A percentile compares a stretch with the other conserved stretches of the same genome.
phyloP scores from a whole-genome alignment of 371 early-diverging fungal species.

The Dichotomocladium elegans region DNA sequence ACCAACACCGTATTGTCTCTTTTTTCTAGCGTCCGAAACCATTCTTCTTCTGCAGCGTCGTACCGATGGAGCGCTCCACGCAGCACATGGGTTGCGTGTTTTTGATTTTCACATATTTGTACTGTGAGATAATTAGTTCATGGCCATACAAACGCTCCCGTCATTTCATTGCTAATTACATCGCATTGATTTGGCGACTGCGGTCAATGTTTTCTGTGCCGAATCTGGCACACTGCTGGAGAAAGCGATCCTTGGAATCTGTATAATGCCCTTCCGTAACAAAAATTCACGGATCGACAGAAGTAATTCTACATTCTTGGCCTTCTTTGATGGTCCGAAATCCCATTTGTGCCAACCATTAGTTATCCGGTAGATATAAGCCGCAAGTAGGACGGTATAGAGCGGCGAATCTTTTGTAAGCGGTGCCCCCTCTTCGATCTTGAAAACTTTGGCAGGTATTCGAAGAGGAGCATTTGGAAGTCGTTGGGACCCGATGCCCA shows the following conservation, averaged over 20 bases:
- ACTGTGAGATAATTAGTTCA: conserved; percentile 22
- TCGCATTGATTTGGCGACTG: conserved; percentile 40
- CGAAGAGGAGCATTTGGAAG: conserved; percentile 33
- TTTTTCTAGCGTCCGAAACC: conserved; percentile 75
- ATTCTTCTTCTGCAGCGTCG: conserved; percentile 56
- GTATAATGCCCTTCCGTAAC: conserved; percentile 24
- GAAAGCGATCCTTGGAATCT: conserved; percentile 49
- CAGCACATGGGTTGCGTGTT: conserved; percentile 65
- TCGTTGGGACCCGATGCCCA: conserved; percentile 41
- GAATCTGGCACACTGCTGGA: conserved; percentile 35
- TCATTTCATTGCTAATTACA: conserved; percentile 25
- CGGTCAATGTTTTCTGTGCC: conserved; percentile 32
- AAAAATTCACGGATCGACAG: conserved; percentile 40
- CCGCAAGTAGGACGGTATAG: conserved; percentile 47
- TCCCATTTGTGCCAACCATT: conserved; percentile 57
- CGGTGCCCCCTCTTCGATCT: conserved; percentile 22
- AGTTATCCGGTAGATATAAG: conserved; percentile 46
- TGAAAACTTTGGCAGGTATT: conserved; percentile 62
- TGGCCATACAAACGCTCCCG: not conserved
- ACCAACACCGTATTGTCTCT: conserved; percentile 62
- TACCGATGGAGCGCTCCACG: conserved; percentile 41
- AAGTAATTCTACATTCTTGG: conserved; percentile 46
- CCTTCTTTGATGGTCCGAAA: conserved; percentile 37
- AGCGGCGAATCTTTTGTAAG: conserved; percentile 33
- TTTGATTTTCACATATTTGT: conserved; percentile 28